A percentile compares a stretch with the other conserved stretches of the same genome.
Conservation (phyloP, 768 basidiomycete genomes). For the Leccinum boreale region DNA sequence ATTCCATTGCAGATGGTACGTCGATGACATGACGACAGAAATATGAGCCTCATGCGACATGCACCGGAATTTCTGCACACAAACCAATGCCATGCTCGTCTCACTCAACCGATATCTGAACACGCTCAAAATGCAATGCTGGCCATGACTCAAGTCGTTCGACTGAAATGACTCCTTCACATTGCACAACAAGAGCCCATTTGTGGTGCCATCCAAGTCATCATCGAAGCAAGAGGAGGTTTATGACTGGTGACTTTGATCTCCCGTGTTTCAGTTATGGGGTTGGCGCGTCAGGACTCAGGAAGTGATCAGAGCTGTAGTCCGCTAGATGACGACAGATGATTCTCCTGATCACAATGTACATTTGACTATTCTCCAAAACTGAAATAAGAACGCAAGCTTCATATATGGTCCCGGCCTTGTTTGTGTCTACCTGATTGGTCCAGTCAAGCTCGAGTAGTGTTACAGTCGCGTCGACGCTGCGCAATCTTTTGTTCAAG, state of each 20-base stretch:
- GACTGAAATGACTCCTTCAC: constrained; percentile 64
- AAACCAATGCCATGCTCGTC: constrained; percentile 82
- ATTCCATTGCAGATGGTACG: neutral
- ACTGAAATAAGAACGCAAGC: neutral
- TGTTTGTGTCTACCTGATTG: no score
- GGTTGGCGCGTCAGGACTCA: constrained; percentile 63
- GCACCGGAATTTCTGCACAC: constrained; percentile 77
- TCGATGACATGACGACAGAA: constrained; percentile 36
- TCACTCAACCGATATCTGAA: constrained; percentile 91
- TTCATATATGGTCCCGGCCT: neutral
- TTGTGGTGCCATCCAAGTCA: constrained; percentile 72
- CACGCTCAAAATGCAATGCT: constrained; percentile 53
- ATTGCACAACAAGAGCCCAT: constrained; percentile 68
- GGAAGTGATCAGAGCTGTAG: constrained; percentile 55
- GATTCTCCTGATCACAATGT: no score
- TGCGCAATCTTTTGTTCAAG: no score
- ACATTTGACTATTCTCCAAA: neutral
- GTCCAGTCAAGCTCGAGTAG: no score
- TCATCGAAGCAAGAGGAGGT: constrained; percentile 63
- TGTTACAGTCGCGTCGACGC: no score
- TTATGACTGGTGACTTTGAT: constrained; percentile 73
- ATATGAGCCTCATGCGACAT: constrained; percentile 61
- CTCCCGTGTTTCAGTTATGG: constrained; percentile 72
- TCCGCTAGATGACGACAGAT: neutral
- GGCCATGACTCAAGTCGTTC: constrained; percentile 6